Evolutionary conservation across 2,329 filamentous ascomycete species (phyloP), one percentile per base, ranked within the genome.

Genomic region (Torrubiellomyces zombiae): DNA sequence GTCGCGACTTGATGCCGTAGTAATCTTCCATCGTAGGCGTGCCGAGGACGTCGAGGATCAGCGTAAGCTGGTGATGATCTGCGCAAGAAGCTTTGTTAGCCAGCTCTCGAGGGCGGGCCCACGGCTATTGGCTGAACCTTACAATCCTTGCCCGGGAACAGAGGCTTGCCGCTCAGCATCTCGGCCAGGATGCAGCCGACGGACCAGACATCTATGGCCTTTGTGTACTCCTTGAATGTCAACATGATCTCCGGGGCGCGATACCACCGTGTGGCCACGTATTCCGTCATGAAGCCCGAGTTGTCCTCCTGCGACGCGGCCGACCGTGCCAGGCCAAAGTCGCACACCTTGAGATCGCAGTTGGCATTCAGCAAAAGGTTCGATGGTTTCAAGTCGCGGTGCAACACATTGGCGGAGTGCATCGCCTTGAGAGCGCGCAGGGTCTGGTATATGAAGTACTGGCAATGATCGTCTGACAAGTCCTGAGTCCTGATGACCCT

Each of bases 281-380:
- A 98, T 91, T 98, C 89, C 10, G 89, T 98, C 89, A 98, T 98
- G 69, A 98, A 98, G 13, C 89, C 89, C n/a, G 86, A 94, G 58
- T 98, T 98, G 54, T 98, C 89, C 47, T 98, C 89, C 39, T 91
- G 91, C 7, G 86, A 94, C 7, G 89, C 89, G 9, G 89, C 89
- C 7, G 86, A 95, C 45, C 85, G 75, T 24, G 89, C 89, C 29
- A 98, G 71, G 47, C 89, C 89, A 45, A 98, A 98, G 53, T 98
- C 89, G 57, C 89, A 98, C 39, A 98, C 89, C 58, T 98, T 98
- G 39, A 98, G 65, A 57, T 98, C 89, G 55, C 89, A 98, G 56
- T 98, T 98, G 45, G 89, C 89, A 49, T 98, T 98, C 34, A 98
- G 67, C 14, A 98, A 74, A 32, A 98, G 60, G 50, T 98, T 98